Evolutionary conservation across 495 filamentous ascomycete species (phyloP).

Genomic region (Annulohypoxylon maeteangense): DNA sequence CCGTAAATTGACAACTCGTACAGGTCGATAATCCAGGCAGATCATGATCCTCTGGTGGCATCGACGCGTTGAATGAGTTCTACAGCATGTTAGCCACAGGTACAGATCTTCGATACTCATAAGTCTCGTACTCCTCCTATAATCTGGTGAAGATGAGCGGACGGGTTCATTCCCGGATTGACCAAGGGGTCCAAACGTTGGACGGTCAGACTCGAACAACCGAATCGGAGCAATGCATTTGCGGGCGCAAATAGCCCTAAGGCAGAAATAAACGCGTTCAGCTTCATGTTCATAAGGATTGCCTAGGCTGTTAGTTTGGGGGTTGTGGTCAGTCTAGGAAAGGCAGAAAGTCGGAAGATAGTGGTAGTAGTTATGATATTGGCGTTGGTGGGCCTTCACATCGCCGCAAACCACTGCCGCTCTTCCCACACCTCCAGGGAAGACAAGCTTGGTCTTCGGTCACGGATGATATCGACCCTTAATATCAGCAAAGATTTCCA

Average conservation of each 20-base stretch:
- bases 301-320: neutral
- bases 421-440: slow-evolving; percentile 23
- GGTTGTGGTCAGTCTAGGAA: neutral
- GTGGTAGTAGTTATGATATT: slow-evolving; percentile 34
- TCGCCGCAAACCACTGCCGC: slow-evolving; percentile 37
- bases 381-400: slow-evolving; percentile 11
- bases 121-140: slow-evolving; percentile 65
- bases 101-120: slow-evolving; percentile 32
- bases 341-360: slow-evolving; percentile 15
- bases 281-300: slow-evolving; percentile 49
- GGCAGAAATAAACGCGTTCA: slow-evolving; percentile 52
- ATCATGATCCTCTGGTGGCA: slow-evolving; percentile 50
- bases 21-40: slow-evolving; percentile 50
- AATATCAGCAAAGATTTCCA: slow-evolving; percentile 45
- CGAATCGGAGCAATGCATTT: slow-evolving; percentile 55
- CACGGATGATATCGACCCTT: slow-evolving; percentile 42
- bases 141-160: slow-evolving; percentile 58
- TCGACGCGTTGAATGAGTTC: slow-evolving; percentile 51
- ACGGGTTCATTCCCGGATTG: slow-evolving; percentile 40
- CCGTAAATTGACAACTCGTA: slow-evolving; percentile 54
- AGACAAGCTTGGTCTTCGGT: slow-evolving; percentile 29
- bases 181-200: slow-evolving; percentile 13
- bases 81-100: slow-evolving; percentile 15
- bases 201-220: slow-evolving; percentile 21
- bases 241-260: slow-evolving; percentile 59